phyloP scores from a whole-genome alignment of 805 yeast genomes.

The Yarrowia sp. region DNA sequence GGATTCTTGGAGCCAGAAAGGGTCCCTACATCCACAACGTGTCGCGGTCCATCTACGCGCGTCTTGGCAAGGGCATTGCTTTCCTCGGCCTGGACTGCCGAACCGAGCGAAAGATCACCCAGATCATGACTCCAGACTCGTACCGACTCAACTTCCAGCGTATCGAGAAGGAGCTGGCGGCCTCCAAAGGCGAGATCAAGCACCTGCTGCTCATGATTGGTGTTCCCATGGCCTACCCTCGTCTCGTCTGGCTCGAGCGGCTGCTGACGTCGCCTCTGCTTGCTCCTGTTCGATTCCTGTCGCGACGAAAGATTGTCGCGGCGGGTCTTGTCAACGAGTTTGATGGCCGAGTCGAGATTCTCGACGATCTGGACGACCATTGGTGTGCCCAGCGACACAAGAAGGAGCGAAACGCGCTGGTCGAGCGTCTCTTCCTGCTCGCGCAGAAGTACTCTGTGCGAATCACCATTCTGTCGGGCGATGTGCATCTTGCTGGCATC shows the following conservation, averaged over 20 bases:
- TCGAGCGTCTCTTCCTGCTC: constrained; percentile 60
- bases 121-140: constrained; percentile 53
- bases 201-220: constrained; percentile 85
- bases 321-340: constrained; percentile 83
- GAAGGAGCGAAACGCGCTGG: constrained; percentile 70
- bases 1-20: constrained; percentile 57
- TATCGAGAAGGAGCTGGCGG: constrained; percentile 51
- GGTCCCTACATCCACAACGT: constrained; percentile 71
- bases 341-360: constrained; percentile 85
- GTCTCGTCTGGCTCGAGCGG: constrained; percentile 86
- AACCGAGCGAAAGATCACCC: constrained; percentile 72
- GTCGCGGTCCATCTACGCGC: constrained; percentile 66
- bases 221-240: constrained; percentile 92
- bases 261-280: constrained; percentile 56
- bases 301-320: constrained; percentile 46
- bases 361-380: constrained; percentile 93
- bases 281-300: constrained; percentile 59
- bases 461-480: constrained; percentile 85
- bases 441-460: constrained; percentile 65
- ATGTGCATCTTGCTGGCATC: constrained; percentile 84
- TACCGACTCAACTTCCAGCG: constrained; percentile 64
- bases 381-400: constrained; percentile 94
- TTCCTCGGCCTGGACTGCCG: constrained; percentile 87
- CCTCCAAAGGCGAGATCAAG: constrained; percentile 55
- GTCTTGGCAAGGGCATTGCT: constrained; percentile 71